phyloP scores from a whole-genome alignment of 2,329 filamentous ascomycete species.

The Fusarium domesticum region DNA sequence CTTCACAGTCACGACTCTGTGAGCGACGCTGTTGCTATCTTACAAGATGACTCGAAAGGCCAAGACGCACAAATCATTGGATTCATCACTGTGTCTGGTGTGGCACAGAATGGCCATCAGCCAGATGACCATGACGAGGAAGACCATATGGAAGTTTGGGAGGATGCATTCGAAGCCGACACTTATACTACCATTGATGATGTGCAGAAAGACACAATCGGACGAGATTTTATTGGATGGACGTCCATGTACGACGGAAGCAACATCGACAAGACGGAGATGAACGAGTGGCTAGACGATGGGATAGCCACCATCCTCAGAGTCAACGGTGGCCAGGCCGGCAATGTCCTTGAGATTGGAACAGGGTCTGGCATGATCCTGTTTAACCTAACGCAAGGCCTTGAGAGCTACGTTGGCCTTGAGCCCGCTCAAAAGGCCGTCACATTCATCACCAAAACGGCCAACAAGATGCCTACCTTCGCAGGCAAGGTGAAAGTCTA shows the following conservation, averaged over 20 bases:
- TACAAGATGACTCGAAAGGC: not conserved
- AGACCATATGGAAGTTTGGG: conserved; percentile 4
- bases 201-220: conserved; percentile 9
- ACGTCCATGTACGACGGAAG: conserved; percentile 27
- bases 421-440: conserved; percentile 15
- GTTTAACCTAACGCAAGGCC: conserved; percentile 18
- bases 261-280: conserved; percentile 12
- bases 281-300: conserved; percentile 29
- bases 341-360: conserved; percentile 23
- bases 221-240: conserved; percentile 27
- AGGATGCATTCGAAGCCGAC: conserved; percentile 9
- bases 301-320: conserved; percentile 14
- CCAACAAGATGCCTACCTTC: conserved; percentile 3
- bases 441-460: conserved; percentile 8
- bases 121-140: not conserved
- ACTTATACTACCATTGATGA: conserved; percentile 14
- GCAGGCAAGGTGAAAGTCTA: conserved; percentile 7
- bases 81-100: not conserved
- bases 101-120: not conserved
- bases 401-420: conserved; percentile 25
- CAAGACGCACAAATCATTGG: not conserved
- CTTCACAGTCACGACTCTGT: not conserved
- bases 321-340: not conserved
- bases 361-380: conserved; percentile 29
- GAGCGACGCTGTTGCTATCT: not conserved